These are phyloP conservation scores for Flaveria bidentis DNA, from an alignment of 129 eudicot genomes.

Conservation along the genomic window DNA sequence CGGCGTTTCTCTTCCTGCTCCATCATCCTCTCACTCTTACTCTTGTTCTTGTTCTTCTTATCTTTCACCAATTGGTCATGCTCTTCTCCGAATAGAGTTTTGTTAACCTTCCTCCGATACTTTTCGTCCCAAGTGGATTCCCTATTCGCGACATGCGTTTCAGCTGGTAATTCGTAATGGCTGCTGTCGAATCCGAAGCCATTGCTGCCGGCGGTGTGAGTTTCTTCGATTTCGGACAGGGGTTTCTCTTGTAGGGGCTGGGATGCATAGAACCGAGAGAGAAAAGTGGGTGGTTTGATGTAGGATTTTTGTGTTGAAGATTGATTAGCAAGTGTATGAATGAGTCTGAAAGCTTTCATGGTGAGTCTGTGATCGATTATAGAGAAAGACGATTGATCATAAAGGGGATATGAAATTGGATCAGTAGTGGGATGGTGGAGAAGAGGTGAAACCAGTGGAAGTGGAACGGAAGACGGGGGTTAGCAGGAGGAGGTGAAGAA, in stretches of 20 bases:
- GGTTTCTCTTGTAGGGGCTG: conserved; percentile 38
- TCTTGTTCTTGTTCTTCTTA: conserved; percentile 16
- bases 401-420: conserved; percentile 16
- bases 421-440: background rate
- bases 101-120: conserved; percentile 57
- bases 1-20: conserved; percentile 57
- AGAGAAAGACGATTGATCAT: background rate
- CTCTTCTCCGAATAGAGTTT: conserved; percentile 61
- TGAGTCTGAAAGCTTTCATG: conserved; percentile 63
- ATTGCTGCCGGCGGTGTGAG: conserved; percentile 6
- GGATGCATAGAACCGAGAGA: conserved; percentile 46
- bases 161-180: conserved; percentile 46
- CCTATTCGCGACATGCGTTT: background rate
- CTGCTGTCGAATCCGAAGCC: conserved; percentile 64
- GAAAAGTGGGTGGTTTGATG: conserved; percentile 11
- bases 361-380: conserved; percentile 9
- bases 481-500: background rate
- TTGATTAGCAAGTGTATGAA: conserved; percentile 27
- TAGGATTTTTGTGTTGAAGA: conserved; percentile 34
- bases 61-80: conserved; percentile 26
- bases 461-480: conserved; percentile 15
- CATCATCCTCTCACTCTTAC: conserved; percentile 36
- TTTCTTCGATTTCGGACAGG: background rate
- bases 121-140: conserved; percentile 66
- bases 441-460: background rate